Evolutionary conservation across 345 rosid genomes (phyloP), one percentile per base, ranked within the genome.

Genomic region (Rubroshorea leprosula): DNA sequence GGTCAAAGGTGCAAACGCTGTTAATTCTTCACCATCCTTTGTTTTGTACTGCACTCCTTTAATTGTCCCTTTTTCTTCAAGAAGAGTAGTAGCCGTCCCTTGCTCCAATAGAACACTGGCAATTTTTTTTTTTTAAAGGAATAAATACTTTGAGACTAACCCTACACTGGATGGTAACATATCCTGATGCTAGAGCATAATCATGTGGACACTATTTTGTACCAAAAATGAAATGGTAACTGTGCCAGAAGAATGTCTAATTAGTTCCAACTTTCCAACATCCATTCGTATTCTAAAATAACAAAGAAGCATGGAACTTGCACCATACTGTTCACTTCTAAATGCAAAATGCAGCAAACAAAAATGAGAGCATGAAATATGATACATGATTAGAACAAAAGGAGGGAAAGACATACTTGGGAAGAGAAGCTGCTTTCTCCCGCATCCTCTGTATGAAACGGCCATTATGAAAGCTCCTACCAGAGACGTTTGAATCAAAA

Each of bases 41-140:
- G 85, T 83, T 74, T 81, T 85, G 67, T 88, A 88, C 44, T 74
- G 73, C 57, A 88, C 90, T 47, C 93, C 96, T 70, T 75, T 88
- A 45, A 88, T 66, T 25, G 79, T 70, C 26, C 96, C 85, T 3
- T 83, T 75, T 58, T 78, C 87, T 63, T 88, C 86, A 18, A 79
- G 68, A 56, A 85, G 81, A 49, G 93, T 83, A 60, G 78, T 69
- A 54, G 83, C 93, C 2, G 86, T 72, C 65, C 96, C 96, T 81
- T 88, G 90, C 57, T 81, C 90, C 67, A 88, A 57, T 53, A 50
- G 64, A 24, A 88, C 88, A 72, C 96, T 88, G 61, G 18, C 47
- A 23, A 29, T 29, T 4, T 29, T 29, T 4, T 9, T 4, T 9
- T 4, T 4, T 4, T 29, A 10, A n/a, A 2, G 4, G 18, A 44